phyloP scores from a whole-genome alignment of 1,284 basidiomycete species.

The Cryptococcus wingfieldii region DNA sequence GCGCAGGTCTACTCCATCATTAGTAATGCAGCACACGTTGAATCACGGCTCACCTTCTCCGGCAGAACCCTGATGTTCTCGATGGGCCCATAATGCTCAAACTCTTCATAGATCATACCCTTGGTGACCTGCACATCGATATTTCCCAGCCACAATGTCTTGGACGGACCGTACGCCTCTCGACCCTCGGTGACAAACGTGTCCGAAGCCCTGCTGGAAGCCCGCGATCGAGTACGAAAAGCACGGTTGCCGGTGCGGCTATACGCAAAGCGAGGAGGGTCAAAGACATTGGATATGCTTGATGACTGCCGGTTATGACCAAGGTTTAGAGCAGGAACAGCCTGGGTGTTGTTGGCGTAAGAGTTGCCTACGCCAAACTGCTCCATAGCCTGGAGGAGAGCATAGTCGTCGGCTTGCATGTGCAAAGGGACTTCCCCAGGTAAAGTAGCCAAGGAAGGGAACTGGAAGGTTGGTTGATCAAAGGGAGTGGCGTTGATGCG shows the following conservation, averaged over 20 bases:
- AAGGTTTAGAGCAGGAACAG: conserved; percentile 8
- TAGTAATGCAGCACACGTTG: background rate
- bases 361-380: conserved; percentile 37
- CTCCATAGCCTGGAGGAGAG: conserved; percentile 32
- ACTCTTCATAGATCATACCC: conserved; percentile 89
- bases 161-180: conserved; percentile 58
- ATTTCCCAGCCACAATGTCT: conserved; percentile 96
- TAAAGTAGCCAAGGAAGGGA: conserved; percentile 60
- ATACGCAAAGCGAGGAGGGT: conserved; percentile 10
- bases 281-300: conserved; percentile 71
- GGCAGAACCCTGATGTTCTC: conserved; percentile 89
- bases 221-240: conserved; percentile 40
- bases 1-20: conserved; percentile 76
- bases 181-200: too few relatives aligned
- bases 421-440: conserved; percentile 64
- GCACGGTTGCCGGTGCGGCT: conserved; percentile 48
- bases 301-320: conserved; percentile 18
- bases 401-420: conserved; percentile 53
- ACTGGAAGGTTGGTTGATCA: conserved; percentile 57
- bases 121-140: conserved; percentile 87
- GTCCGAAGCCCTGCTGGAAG: conserved; percentile 27
- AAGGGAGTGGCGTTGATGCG: conserved; percentile 68
- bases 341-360: conserved; percentile 5
- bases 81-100: conserved; percentile 92
- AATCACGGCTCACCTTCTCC: conserved; percentile 69